Base-by-base conservation (phyloP, 2,329 filamentous ascomycete genomes). In the Ceratocystis smalleyi region DNA sequence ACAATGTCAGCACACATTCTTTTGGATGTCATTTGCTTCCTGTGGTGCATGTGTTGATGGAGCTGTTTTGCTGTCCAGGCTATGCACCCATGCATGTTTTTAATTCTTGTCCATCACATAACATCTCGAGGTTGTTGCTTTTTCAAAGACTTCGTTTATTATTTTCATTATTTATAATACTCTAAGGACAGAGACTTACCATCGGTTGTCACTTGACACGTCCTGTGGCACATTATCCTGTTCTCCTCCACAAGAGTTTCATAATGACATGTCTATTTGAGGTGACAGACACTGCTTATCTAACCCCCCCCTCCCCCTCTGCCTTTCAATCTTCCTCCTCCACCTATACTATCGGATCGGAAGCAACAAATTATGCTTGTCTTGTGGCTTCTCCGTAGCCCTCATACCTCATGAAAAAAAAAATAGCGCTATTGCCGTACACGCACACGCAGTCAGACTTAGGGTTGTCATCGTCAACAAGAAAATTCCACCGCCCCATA, bases 401-500 rank as follows among this genome's bases (percentile, higher is more conserved):
- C 30, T 45, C 43, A 19, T 40, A 24, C 12, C 35, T 51, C 19
- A 24, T 51, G 22, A 54, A 62, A 65, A 47, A 47, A n/a, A 66
- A 51, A 66, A 51, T 51, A 51, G 47, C 47, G 30, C 54, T 57
- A 30, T 35, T 57, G 7, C 54, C 54, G 24, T 57, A 57, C 54
- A 57, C 24, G 47, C 47, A 57, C 54, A 57, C 43, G 43, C 15
- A 51, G 6, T 45, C 61, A n/a, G 24, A 62, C 17, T 47, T 30
- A 2, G 19, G 35, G 12, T 45, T 51, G 61, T 32, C 43, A 17
- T 40, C 30, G 61, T 49, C 27, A 62, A 43, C 45, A 57, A 62
- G 43, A 64, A 64, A 51, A 24, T 51, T 54, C 64, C 65, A 60
- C 49, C 35, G n/a, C 49, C 45, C 45, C 40, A 43, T 54, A 17